Percentiles rank a stretch among this genome's conserved stretches.
Conservation (phyloP, 1,284 basidiomycete genomes). For the Caloboletus inedulis region DNA sequence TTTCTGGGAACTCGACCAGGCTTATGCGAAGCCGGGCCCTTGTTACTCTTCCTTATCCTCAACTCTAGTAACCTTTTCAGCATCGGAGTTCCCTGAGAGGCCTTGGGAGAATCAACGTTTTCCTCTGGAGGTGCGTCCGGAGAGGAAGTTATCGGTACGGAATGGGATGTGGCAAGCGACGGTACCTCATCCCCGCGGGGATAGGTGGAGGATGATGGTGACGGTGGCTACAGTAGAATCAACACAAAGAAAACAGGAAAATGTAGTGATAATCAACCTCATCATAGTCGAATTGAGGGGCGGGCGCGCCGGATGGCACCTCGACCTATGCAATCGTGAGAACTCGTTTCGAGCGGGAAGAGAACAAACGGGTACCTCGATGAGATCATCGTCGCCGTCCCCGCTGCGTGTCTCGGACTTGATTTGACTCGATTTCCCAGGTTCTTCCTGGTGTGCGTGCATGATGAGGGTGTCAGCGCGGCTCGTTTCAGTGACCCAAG, state of each 20-base stretch:
- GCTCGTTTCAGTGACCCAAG: too few relatives aligned
- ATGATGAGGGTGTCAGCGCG: too few relatives aligned
- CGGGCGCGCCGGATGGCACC: fast-evolving
- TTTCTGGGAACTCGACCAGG: too few relatives aligned
- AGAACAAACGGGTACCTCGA: background rate
- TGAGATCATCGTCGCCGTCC: background rate
- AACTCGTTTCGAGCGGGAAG: background rate
- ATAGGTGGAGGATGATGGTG: background rate
- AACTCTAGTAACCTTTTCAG: too few relatives aligned
- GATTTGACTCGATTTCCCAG: background rate
- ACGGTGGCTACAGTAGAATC: background rate
- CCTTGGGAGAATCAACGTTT: background rate
- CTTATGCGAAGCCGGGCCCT: background rate
- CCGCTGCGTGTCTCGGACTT: background rate
- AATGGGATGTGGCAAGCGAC: background rate
- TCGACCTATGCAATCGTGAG: background rate
- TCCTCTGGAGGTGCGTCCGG: too few relatives aligned
- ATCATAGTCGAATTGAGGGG: background rate
- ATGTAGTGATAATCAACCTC: background rate
- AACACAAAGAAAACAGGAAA: background rate
- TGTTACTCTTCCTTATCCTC: too few relatives aligned
- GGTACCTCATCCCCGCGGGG: background rate
- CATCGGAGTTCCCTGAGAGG: background rate
- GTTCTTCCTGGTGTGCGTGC: background rate
- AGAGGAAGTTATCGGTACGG: too few relatives aligned